These are phyloP conservation scores for Chenopodium album DNA, from an alignment of 148 eudicot species.

Conservation along the genomic window DNA sequence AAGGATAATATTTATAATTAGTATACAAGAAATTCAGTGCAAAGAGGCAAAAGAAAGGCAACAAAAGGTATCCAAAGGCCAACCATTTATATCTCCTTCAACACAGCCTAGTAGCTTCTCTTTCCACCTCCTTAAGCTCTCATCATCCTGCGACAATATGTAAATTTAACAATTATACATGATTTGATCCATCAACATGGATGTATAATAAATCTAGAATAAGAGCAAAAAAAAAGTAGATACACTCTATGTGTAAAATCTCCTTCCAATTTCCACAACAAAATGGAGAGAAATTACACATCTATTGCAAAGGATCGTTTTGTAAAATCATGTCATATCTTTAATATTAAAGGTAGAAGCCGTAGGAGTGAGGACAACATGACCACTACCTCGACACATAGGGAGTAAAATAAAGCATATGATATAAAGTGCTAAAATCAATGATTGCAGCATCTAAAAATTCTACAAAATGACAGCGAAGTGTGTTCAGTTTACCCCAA, in stretches of 20 bases:
- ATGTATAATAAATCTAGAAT: neutral
- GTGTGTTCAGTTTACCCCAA: neutral
- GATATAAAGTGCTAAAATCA: neutral
- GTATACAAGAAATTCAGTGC: neutral
- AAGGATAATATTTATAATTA: neutral
- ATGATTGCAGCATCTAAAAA: neutral
- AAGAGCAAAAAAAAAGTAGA: neutral
- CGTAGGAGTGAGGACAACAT: neutral
- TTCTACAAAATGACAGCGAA: too few species aligned
- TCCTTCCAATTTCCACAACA: neutral
- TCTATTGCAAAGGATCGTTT: neutral
- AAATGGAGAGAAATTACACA: neutral
- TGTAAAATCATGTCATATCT: neutral
- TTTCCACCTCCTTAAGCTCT: constrained; percentile 74
- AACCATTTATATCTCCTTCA: constrained; percentile 55
- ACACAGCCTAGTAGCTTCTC: constrained; percentile 60
- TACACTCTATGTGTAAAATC: neutral
- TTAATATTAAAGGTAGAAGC: too few species aligned
- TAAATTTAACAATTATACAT: neutral
- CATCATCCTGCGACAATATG: constrained; percentile 47
- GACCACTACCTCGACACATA: neutral
- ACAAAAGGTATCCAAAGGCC: constrained; percentile 20
- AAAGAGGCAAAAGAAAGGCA: neutral
- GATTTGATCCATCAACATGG: neutral
- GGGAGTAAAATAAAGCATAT: neutral